A percentile compares a stretch with the other conserved stretches of the same genome.
Conservation (phyloP, 495 filamentous ascomycete genomes). For the Cercophora samala region DNA sequence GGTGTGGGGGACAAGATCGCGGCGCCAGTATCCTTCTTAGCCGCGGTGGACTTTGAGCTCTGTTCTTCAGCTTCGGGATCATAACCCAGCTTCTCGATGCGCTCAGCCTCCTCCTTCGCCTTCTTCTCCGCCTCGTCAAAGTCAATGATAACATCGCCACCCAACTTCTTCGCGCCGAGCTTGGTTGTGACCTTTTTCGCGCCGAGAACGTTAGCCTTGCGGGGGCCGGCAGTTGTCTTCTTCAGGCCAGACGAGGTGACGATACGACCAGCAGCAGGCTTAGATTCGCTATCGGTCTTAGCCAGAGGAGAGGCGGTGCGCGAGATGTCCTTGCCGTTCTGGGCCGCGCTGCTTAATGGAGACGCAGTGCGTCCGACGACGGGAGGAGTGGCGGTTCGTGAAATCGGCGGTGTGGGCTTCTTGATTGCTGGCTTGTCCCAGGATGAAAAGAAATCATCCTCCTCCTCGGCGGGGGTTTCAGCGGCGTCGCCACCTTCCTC, state of each 20-base stretch:
- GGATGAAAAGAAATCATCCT: slow-evolving; percentile 96
- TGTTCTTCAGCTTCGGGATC: slow-evolving; percentile 84
- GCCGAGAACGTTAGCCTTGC: slow-evolving; percentile 80
- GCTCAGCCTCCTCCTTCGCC: slow-evolving; percentile 94
- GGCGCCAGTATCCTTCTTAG: slow-evolving; percentile 37
- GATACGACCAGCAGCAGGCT: slow-evolving; percentile 60
- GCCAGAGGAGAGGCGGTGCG: slow-evolving; percentile 80
- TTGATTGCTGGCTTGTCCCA: slow-evolving; percentile 99
- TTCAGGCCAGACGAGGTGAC: slow-evolving; percentile 67
- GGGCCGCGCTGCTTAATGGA: slow-evolving; percentile 68
- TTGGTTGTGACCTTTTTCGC: slow-evolving; percentile 66
- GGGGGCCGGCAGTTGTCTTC: slow-evolving; percentile 58
- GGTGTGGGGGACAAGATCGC: slow-evolving; percentile 71
- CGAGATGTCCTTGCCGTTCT: slow-evolving; percentile 61
- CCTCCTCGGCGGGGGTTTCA: slow-evolving; percentile 76
- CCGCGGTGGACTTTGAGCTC: slow-evolving; percentile 46
- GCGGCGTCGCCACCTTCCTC: slow-evolving; percentile 65
- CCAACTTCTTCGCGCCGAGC: slow-evolving; percentile 88
- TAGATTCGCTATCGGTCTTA: slow-evolving; percentile 50
- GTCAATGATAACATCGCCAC: slow-evolving; percentile 68
- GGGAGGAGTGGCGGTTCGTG: slow-evolving; percentile 84
- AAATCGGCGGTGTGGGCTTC: slow-evolving; percentile 89
- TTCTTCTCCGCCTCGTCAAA: slow-evolving; percentile 97
- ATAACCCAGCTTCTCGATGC: slow-evolving; percentile 97
- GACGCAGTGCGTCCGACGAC: slow-evolving; percentile 79